These are phyloP conservation scores for Colletotrichum camelliae DNA, from an alignment of 2,329 filamentous ascomycete genomes.

Conservation along the genomic window DNA sequence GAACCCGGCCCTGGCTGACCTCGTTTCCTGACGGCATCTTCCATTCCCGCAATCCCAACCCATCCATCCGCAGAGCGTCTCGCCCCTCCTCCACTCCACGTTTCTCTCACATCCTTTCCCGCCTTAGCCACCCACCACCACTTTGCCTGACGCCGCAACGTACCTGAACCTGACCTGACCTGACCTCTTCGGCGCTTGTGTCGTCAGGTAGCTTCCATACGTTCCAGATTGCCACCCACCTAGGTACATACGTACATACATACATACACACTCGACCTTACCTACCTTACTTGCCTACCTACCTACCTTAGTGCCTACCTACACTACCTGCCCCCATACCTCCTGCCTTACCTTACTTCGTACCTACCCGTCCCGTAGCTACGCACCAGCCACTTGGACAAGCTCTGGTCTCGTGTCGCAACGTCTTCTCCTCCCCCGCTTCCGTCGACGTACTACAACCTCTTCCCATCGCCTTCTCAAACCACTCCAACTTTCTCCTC, in stretches of 20 bases:
- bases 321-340: not conserved
- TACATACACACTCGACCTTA: not conserved
- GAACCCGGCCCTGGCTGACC: not conserved
- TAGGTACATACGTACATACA: not conserved
- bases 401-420: constrained; percentile 25
- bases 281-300: not conserved
- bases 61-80: not conserved
- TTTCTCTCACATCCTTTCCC: not conserved
- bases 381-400: constrained; percentile 23
- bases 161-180: not conserved
- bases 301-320: not conserved
- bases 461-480: constrained; percentile 21
- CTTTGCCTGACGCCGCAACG: not conserved
- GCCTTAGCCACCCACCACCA: not conserved
- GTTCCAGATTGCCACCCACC: constrained; percentile 5
- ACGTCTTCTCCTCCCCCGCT: constrained; percentile 24
- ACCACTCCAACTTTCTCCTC: constrained; percentile 23
- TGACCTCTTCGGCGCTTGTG: not conserved
- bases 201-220: not conserved
- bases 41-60: not conserved
- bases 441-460: constrained; percentile 19
- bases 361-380: constrained; percentile 14
- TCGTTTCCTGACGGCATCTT: not conserved
- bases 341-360: constrained; percentile 3
- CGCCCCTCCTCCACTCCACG: not conserved